phyloP scores from a whole-genome alignment of 202 grass and related monocot genomes.

The Eragrostis tef region DNA sequence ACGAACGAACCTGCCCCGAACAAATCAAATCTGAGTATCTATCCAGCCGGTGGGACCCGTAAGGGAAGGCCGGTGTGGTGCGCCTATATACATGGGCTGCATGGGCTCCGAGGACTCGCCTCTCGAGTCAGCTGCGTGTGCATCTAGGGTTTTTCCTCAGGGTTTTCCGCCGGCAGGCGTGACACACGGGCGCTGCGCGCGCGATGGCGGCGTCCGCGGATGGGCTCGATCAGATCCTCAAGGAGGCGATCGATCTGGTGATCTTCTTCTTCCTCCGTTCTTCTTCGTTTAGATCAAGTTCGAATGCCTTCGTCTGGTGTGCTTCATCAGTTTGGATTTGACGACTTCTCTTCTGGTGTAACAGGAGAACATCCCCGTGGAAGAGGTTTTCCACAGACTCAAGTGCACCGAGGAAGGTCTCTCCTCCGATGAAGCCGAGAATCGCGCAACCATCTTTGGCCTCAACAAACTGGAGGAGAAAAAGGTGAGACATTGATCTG shows the following conservation, averaged over 20 bases:
- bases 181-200: not conserved
- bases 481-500: conserved; percentile 41
- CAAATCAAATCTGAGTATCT: no score
- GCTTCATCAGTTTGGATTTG: not conserved
- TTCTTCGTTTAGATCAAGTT: not conserved
- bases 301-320: not conserved
- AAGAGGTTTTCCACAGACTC: conserved; percentile 78
- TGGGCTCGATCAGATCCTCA: not conserved
- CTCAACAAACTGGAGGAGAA: conserved; percentile 94
- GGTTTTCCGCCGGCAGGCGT: not conserved
- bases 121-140: not conserved
- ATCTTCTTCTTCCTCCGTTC: not conserved
- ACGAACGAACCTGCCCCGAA: no score
- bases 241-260: not conserved
- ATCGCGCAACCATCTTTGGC: conserved; percentile 63
- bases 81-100: no score
- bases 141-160: not conserved
- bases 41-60: no score
- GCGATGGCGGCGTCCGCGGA: not conserved
- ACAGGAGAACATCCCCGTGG: conserved; percentile 77
- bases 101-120: not conserved
- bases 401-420: conserved; percentile 64
- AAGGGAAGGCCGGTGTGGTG: no score
- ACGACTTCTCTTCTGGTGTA: conserved; percentile 3
- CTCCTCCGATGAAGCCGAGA: conserved; percentile 44